phyloP scores from a whole-genome alignment of 352 stramenopile species.

The Phytopythium mirpurense region DNA sequence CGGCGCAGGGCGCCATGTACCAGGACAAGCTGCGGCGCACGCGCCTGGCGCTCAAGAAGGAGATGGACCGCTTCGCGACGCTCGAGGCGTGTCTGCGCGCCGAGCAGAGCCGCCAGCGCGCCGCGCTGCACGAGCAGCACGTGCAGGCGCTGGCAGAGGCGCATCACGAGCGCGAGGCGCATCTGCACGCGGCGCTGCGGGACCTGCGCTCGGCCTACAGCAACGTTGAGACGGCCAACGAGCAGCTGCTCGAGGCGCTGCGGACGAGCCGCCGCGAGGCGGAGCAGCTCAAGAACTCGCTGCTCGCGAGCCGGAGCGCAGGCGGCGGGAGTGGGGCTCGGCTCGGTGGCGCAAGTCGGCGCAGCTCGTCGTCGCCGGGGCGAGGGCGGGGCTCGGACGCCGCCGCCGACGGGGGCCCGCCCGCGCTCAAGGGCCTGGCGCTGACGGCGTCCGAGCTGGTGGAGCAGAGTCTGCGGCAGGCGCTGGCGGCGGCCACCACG shows the following conservation, averaged over 20 bases:
- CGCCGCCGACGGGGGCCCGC: not conserved
- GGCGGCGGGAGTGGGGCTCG: not conserved
- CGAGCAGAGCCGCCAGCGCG: constrained; percentile 50
- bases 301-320: constrained; percentile 11
- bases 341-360: too few relatives aligned
- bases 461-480: constrained; percentile 43
- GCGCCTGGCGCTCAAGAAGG: constrained; percentile 45
- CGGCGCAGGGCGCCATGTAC: constrained; percentile 36
- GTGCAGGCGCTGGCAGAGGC: constrained; percentile 37
- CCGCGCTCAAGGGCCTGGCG: constrained; percentile 3
- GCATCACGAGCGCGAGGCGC: constrained; percentile 32
- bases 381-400: not conserved
- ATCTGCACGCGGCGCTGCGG: constrained; percentile 38
- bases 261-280: constrained; percentile 31
- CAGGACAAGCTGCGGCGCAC: constrained; percentile 49
- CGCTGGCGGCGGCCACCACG: constrained; percentile 28
- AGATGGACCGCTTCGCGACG: constrained; percentile 50
- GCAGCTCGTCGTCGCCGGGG: constrained; percentile 2
- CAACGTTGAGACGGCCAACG: constrained; percentile 44
- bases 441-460: constrained; percentile 8
- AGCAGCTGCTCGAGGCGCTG: constrained; percentile 47
- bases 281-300: constrained; percentile 47
- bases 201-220: constrained; percentile 45
- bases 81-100: constrained; percentile 60
- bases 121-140: constrained; percentile 36